Percentiles rank a stretch among this genome's conserved stretches.
Conservation (phyloP, 257 asterid species). For the Lantana camara region DNA sequence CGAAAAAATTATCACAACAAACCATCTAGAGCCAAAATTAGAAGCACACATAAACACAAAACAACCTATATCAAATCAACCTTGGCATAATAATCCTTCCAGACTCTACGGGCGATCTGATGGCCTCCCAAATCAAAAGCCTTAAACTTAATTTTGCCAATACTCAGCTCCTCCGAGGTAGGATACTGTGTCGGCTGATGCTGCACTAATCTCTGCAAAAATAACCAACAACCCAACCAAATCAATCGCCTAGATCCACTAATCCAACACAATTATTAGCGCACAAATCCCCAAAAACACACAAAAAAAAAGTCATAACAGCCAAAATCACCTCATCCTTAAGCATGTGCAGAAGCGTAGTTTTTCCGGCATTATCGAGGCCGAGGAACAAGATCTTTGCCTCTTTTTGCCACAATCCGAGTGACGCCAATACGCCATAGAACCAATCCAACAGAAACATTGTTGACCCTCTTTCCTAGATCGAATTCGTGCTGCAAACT, state of each 20-base stretch:
- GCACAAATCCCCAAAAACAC: background rate
- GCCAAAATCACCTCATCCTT: conserved; percentile 41
- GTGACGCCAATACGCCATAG: conserved; percentile 55
- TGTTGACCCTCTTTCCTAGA: background rate
- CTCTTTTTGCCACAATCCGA: conserved; percentile 54
- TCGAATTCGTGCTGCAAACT: conserved; percentile 7
- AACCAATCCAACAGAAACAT: conserved; percentile 56
- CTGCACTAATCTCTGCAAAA: conserved; percentile 51
- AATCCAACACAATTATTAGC: background rate
- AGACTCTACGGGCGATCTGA: conserved; percentile 61
- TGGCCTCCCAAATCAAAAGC: conserved; percentile 63
- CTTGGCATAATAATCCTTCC: conserved; percentile 61
- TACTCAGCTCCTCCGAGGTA: conserved; percentile 61
- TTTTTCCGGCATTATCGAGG: conserved; percentile 57
- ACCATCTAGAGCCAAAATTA: background rate
- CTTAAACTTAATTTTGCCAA: conserved; percentile 55
- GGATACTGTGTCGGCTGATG: conserved; percentile 67
- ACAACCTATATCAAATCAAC: conserved; percentile 22
- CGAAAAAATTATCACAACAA: background rate
- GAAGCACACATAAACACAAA: background rate
- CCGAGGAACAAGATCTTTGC: conserved; percentile 55
- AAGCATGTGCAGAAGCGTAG: conserved; percentile 50
- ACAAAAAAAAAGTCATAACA: background rate
- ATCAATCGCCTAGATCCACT: conserved; percentile 30
- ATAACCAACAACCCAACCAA: conserved; percentile 5